Evolutionary conservation across 1,139 yeast genomes (phyloP), one percentile per base, ranked within the genome.

Genomic region (Yamadazyma dendronema): DNA sequence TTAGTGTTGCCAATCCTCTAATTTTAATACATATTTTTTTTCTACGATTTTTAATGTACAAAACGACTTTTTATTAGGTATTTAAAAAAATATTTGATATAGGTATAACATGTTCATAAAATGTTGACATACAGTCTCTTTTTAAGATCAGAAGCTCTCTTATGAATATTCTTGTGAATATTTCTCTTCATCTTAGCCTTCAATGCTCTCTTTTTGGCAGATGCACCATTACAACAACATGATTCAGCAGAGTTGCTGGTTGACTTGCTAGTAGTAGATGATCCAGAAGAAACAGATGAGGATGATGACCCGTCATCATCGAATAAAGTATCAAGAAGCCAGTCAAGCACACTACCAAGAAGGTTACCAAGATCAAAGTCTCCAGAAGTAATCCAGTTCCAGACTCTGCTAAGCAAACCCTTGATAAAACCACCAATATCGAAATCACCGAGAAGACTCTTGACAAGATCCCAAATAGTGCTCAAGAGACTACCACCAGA

Each of bases 221-320:
- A 36, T 24, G 41, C 35, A 27, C 39, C 47, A 34, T 25, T 42
- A 28, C 50, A 44, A 34, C 48, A 45, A 31, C 43, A 42, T 22
- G 34, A 29, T 30, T 35, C 26, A 29, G 44, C 39, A 22, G 47
- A 28, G n/a, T n/a, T n/a, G n/a, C n/a, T 19, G 22, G 44, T 19
- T 25, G 39, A 31, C 11, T 44, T 24, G 11, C 39, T 26, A 8
- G 26, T 23, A 14, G 42, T 28, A 11, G 24, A 17, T 24, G 42
- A 36, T 30, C 44, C 33, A 21, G 47, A 38, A 17, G 42, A 36
- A 28, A 41, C 33, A 10, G 37, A 28, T 14, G 37, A 39, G 23
- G 46, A 49, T 41, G 45, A 46, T 36, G 51, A 47, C 46, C 50
- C 50, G 48, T 44, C 50, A 47, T 47, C 52, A 42, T 47, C 53